Conservation (phyloP, 2,329 filamentous ascomycete genomes). For the Diplodia seriata region DNA sequence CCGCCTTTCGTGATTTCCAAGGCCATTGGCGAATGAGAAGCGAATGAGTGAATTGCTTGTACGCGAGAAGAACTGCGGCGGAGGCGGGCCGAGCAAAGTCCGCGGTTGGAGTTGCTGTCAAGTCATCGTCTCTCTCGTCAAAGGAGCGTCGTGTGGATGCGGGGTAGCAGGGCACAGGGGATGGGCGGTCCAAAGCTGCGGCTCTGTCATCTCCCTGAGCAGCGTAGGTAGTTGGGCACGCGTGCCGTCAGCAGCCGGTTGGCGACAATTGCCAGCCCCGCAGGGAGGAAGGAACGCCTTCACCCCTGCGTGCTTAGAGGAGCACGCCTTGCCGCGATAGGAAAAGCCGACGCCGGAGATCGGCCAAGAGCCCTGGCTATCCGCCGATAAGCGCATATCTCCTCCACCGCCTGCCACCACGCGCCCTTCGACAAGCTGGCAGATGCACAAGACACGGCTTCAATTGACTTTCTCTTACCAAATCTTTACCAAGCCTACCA, state of each 20-base stretch:
- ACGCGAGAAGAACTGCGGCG: not conserved
- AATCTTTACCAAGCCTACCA: not conserved
- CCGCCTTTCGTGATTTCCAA: not conserved
- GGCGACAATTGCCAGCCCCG: not conserved
- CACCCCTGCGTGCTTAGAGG: conserved; percentile 1
- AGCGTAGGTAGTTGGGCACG: no score
- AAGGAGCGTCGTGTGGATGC: not conserved
- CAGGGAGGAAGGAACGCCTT: not conserved
- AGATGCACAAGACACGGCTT: not conserved
- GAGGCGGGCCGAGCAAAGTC: not conserved
- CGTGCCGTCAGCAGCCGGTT: not conserved
- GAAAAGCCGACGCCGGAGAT: conserved; percentile 23
- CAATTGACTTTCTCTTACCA: conserved; percentile 22
- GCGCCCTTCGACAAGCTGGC: conserved; percentile 7
- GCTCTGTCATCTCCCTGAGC: not conserved
- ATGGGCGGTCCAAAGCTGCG: not conserved
- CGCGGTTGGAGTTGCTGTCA: not conserved
- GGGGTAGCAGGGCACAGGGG: not conserved
- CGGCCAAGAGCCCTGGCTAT: conserved; percentile 21
- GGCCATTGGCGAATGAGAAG: not conserved
- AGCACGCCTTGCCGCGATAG: conserved; percentile 19
- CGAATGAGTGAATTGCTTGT: not conserved
- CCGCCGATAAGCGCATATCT: conserved; percentile 30
- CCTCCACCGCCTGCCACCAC: conserved; percentile 3
- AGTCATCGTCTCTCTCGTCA: not conserved